Evolutionary conservation across 257 asterid genomes (phyloP).

Genomic region (Misopates orontium): DNA sequence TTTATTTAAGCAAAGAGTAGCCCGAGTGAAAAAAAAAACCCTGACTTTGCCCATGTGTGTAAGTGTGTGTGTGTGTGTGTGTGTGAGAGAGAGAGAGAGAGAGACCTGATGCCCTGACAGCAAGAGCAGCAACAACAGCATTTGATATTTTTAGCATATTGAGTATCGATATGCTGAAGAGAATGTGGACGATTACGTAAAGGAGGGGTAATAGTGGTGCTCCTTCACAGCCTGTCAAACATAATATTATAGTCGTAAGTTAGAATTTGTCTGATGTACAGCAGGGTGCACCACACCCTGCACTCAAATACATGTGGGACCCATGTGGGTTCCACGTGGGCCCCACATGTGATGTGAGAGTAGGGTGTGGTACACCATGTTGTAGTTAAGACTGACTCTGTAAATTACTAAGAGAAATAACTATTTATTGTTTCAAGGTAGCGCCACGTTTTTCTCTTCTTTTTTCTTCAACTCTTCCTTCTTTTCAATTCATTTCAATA

Average conservation of each 20-base stretch:
- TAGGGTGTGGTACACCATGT: too few species aligned
- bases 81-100: constrained; percentile 19
- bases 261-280: too few species aligned
- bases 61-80: neutral
- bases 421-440: too few species aligned
- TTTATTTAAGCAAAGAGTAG: too few species aligned
- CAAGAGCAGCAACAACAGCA: constrained; percentile 79
- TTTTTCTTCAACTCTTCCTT: too few species aligned
- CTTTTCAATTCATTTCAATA: neutral
- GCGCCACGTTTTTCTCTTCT: too few species aligned
- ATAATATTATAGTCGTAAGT: neutral
- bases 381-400: too few species aligned
- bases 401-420: neutral
- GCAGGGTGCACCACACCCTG: too few species aligned
- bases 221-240: constrained; percentile 73
- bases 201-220: constrained; percentile 76
- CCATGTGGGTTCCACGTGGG: too few species aligned
- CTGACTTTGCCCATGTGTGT: neutral
- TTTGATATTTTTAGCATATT: constrained; percentile 68
- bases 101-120: constrained; percentile 77
- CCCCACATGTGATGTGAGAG: too few species aligned
- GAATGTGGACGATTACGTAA: constrained; percentile 62
- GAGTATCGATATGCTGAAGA: constrained; percentile 80
- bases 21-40: too few species aligned
- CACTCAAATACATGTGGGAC: too few species aligned